Evolutionary conservation across 2,329 filamentous ascomycete species (phyloP).

Genomic region (Xylariaceae sp.): DNA sequence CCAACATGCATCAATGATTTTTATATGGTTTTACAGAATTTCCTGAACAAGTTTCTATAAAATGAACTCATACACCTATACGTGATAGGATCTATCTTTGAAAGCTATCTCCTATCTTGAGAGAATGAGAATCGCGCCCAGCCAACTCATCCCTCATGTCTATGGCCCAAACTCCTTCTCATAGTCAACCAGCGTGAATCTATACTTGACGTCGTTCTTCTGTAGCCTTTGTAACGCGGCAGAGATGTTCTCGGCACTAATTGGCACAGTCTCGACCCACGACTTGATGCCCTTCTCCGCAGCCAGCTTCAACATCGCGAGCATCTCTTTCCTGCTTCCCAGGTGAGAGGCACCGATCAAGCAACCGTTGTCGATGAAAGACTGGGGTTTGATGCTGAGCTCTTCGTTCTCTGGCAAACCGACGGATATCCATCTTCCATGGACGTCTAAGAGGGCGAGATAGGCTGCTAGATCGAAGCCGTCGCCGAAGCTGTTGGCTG

Average conservation of each 20-base stretch:
- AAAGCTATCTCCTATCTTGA: background rate
- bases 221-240: constrained; percentile 64
- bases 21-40: too few species aligned
- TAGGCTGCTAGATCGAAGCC: constrained; percentile 66
- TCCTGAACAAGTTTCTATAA: background rate
- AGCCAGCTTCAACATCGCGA: constrained; percentile 67
- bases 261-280: constrained; percentile 69
- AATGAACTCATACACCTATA: background rate
- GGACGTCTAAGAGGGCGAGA: constrained; percentile 73
- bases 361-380: constrained; percentile 68
- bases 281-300: constrained; percentile 63
- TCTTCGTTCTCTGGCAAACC: constrained; percentile 74
- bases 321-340: constrained; percentile 63
- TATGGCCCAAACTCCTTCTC: constrained; percentile 60
- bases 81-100: background rate
- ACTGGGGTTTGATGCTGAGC: constrained; percentile 65
- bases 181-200: constrained; percentile 68
- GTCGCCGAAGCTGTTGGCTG: constrained; percentile 61
- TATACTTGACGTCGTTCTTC: constrained; percentile 66
- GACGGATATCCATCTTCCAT: constrained; percentile 74
- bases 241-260: constrained; percentile 65
- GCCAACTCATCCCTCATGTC: background rate
- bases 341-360: constrained; percentile 67
- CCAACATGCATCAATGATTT: background rate
- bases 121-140: background rate